Base-by-base conservation (phyloP, 441 rosid species). In the Bruguiera hainesii region DNA sequence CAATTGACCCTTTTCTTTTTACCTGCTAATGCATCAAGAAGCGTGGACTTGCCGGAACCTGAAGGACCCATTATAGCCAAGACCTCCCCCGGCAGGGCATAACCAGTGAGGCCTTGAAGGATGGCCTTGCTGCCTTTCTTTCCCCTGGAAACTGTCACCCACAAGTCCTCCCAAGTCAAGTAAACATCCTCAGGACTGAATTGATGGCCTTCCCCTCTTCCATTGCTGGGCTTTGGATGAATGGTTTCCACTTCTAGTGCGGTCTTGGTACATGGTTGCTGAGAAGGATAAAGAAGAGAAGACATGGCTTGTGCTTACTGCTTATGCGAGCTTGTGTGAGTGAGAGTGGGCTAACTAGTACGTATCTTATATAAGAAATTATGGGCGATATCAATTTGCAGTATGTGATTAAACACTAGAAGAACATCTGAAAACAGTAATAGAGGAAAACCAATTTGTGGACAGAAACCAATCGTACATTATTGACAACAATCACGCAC, bases 61-160 rank as follows among this genome's bases (percentile, higher is more conserved):
- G 86, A 85, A 67, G 87, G 89, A 56, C 87, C 89, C 86, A 85
- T 73, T 29, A 83, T 68, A 18, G 84, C 90, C 58, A 85, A 67
- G 0, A 82, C 49, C 64, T 71, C 63, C 1, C 85, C 86, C 4
- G 88, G 86, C 64, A 64, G 53, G 2, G 86, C 88, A 58, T 68
- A 83, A 0, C 90, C 90, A 0, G 76, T 77, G 10, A 80, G 39
- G 9, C 75, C 82, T 56, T 79, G 72, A 42, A 85, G 68, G 15
- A 81, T 78, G 11, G 72, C 10, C 5, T 48, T 67, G 25, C 10
- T 6, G 58, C 69, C 69, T 1, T 64, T 61, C 48, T 42, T 71
- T 30, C 79, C 65, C 23, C 70, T 67, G 0, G 67, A 48, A n/a
- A 76, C 84, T 9, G 68, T 66, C 19, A 83, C 84, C 67, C 73